These are phyloP conservation scores for Serendipita sp. DNA, from an alignment of 768 basidiomycete species.

Conservation along the genomic window DNA sequence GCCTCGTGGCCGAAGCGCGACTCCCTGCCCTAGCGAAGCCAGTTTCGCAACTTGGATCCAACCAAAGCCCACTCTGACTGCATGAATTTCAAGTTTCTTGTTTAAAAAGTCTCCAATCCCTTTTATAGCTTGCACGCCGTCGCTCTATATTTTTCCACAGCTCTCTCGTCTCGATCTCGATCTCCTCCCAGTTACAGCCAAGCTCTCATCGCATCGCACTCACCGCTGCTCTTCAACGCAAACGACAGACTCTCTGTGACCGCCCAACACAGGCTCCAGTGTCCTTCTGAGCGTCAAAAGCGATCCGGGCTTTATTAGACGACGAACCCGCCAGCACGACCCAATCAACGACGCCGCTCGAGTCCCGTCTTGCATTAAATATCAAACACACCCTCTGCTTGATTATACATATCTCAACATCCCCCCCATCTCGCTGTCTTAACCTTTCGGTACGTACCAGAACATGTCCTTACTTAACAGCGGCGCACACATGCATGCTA, in stretches of 20 bases:
- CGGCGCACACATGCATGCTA: neutral
- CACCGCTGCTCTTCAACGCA: neutral
- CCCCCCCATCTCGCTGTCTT: neutral
- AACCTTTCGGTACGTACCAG: neutral
- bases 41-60: neutral
- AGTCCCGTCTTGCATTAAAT: too few species aligned
- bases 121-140: neutral
- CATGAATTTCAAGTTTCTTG: conserved; percentile 1
- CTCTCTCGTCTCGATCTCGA: neutral
- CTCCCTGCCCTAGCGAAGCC: neutral
- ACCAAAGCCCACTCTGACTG: neutral
- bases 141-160: neutral
- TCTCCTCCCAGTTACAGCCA: neutral
- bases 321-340: too few species aligned
- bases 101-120: neutral
- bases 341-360: too few species aligned
- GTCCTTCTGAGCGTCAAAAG: too few species aligned
- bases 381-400: neutral
- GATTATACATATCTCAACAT: neutral
- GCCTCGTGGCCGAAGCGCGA: neutral
- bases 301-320: too few species aligned
- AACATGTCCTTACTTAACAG: neutral
- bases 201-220: neutral
- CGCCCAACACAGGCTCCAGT: too few species aligned
- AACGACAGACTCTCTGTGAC: neutral